Evolutionary conservation across 441 rosid genomes (phyloP).

Genomic region (Iberis amara): DNA sequence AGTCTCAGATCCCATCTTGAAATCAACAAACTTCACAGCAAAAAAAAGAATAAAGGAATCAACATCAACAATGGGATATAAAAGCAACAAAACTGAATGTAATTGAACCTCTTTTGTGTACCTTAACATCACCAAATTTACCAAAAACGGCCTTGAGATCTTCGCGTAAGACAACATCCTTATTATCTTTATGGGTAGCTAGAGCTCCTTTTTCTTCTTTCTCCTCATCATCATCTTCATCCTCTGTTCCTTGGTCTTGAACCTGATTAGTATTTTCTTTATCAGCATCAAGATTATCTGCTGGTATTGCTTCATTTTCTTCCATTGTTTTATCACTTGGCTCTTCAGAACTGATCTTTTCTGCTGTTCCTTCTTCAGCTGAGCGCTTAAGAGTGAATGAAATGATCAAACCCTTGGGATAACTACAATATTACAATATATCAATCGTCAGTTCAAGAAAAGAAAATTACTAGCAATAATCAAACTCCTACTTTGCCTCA

Average conservation of each 20-base stretch:
- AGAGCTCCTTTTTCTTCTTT: conserved; percentile 40
- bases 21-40: conserved; percentile 63
- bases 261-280: conserved; percentile 34
- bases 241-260: conserved; percentile 34
- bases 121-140: conserved; percentile 81
- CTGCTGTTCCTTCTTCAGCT: conserved; percentile 37
- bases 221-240: conserved; percentile 30
- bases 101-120: conserved; percentile 22
- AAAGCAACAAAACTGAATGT: conserved; percentile 4
- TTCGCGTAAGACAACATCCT: conserved; percentile 75
- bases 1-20: conserved; percentile 70
- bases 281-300: conserved; percentile 31
- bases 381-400: conserved; percentile 62
- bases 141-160: conserved; percentile 70
- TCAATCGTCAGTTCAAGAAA: conserved; percentile 19
- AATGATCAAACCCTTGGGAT: conserved; percentile 81
- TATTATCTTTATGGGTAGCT: conserved; percentile 44
- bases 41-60: neutral
- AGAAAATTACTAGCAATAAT: neutral
- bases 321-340: conserved; percentile 27
- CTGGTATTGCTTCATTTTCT: conserved; percentile 31
- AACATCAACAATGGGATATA: neutral
- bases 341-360: conserved; percentile 36
- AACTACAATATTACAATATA: conserved; percentile 38
- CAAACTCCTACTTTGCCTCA: conserved; percentile 32